phyloP scores from a whole-genome alignment of 331 rosid genomes.

The Rosa hybrid region DNA sequence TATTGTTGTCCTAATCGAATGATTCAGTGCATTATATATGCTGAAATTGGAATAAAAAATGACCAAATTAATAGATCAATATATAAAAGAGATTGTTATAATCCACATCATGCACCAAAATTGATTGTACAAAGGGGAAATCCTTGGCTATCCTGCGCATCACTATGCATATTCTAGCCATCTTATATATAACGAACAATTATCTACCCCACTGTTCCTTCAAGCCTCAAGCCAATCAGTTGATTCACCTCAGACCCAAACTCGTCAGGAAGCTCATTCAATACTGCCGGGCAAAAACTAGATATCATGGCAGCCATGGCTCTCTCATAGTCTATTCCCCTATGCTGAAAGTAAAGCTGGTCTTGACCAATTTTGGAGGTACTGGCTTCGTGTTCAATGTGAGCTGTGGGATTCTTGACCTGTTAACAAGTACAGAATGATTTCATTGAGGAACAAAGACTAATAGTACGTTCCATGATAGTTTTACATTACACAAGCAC shows the following conservation, averaged over 20 bases:
- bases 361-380: slow-evolving; percentile 89
- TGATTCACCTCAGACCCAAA: slow-evolving; percentile 92
- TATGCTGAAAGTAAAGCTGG: slow-evolving; percentile 82
- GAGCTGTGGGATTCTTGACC: slow-evolving; percentile 83
- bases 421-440: slow-evolving; percentile 15
- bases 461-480: not conserved
- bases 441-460: slow-evolving; percentile 1
- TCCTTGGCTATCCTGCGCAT: no score
- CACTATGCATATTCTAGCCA: no score
- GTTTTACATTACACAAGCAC: not conserved
- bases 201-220: slow-evolving; percentile 78
- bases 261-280: slow-evolving; percentile 90
- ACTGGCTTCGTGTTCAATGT: slow-evolving; percentile 87
- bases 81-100: no score
- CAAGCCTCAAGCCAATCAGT: slow-evolving; percentile 94
- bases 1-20: no score
- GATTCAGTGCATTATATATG: no score
- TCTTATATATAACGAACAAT: no score
- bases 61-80: no score
- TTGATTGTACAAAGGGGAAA: no score
- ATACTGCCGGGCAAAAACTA: slow-evolving; percentile 84
- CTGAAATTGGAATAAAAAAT: no score
- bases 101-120: no score
- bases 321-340: slow-evolving; percentile 75
- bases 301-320: slow-evolving; percentile 98